Conservation (phyloP, 331 rosid genomes). For the Pyrus hybrid region DNA sequence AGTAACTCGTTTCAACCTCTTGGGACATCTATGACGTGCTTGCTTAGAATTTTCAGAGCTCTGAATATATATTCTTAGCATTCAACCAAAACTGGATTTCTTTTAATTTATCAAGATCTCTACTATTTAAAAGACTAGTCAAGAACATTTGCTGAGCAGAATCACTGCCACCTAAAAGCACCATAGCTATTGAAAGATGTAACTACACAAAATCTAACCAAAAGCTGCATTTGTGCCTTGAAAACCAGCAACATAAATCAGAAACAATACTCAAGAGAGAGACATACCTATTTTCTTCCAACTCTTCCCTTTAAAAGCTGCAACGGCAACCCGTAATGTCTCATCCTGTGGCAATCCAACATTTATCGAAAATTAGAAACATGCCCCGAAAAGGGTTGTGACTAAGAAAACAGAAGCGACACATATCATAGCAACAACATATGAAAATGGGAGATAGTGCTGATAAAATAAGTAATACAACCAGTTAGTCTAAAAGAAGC, state of each 20-base stretch:
- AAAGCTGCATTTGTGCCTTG: neutral
- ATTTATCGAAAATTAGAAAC: neutral
- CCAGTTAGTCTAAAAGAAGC: neutral
- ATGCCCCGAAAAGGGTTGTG: neutral
- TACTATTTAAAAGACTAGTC: neutral
- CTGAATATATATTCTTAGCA: neutral
- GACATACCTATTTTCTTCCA: constrained; percentile 94
- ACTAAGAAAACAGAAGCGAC: neutral
- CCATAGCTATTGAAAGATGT: neutral
- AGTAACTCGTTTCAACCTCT: neutral
- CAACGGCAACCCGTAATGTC: constrained; percentile 90
- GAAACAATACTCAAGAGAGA: constrained; percentile 6
- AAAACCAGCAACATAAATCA: neutral
- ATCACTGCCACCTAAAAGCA: constrained; percentile 6
- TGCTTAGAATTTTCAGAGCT: constrained; percentile 4
- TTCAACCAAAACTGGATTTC: neutral
- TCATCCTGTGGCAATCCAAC: constrained; percentile 60
- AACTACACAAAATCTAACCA: neutral
- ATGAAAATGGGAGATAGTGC: neutral
- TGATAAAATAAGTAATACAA: neutral
- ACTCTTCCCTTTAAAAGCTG: constrained; percentile 75
- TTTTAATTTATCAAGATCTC: neutral
- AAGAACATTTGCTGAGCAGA: neutral
- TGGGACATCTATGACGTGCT: neutral
- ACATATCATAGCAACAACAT: neutral